These are phyloP conservation scores for Capsella bursapastoris DNA, from an alignment of 345 rosid genomes.

Conservation along the genomic window DNA sequence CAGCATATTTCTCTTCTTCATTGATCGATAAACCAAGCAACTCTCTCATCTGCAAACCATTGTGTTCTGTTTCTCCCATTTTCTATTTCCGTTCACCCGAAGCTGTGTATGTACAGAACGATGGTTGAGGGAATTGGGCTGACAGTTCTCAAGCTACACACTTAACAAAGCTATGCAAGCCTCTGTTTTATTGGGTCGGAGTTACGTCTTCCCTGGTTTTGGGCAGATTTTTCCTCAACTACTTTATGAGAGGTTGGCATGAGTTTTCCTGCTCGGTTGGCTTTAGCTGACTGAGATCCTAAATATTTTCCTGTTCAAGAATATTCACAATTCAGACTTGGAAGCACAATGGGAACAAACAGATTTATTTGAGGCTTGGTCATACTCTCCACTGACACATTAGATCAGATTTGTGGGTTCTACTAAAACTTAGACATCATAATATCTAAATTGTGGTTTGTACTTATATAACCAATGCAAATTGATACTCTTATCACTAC, in stretches of 20 bases:
- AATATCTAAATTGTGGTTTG: not conserved
- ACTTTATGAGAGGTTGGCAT: slow-evolving; percentile 12
- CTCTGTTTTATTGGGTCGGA: slow-evolving; percentile 44
- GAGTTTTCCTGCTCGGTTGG: slow-evolving; percentile 34
- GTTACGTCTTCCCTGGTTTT: slow-evolving; percentile 37
- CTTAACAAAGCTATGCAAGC: slow-evolving; percentile 35
- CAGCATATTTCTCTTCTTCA: slow-evolving; percentile 14
- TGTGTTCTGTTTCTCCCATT: slow-evolving; percentile 25
- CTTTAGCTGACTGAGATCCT: slow-evolving; percentile 34
- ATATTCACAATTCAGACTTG: slow-evolving; percentile 3
- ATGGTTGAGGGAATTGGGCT: not conserved
- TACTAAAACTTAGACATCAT: slow-evolving; percentile 5
- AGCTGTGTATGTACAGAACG: slow-evolving; percentile 40
- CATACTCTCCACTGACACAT: not conserved
- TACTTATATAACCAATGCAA: not conserved
- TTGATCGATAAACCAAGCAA: slow-evolving; percentile 30
- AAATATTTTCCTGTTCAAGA: slow-evolving; percentile 28
- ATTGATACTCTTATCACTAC: not conserved
- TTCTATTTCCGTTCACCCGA: slow-evolving; percentile 4
- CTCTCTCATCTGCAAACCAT: slow-evolving; percentile 26
- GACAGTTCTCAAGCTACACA: slow-evolving; percentile 20
- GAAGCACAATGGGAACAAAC: not conserved
- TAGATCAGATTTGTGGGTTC: not conserved
- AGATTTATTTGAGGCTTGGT: not conserved
- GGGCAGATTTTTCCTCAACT: slow-evolving; percentile 16